Evolutionary conservation across 75 land plant species (phyloP).

Genomic region (Larix kaempferi): DNA sequence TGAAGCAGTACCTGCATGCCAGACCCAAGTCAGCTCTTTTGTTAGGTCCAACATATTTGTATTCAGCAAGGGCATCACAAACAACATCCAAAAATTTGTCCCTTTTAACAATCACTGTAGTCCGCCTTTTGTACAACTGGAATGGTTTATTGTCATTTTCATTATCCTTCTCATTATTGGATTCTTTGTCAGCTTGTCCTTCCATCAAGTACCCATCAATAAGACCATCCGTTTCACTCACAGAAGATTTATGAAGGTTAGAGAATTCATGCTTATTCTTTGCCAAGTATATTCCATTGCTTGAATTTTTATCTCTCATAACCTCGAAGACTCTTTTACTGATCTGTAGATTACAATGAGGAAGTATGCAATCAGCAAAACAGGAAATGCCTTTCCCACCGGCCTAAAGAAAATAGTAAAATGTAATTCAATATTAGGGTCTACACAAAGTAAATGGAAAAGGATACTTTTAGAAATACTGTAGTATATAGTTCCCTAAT

Average conservation of each 20-base stretch:
- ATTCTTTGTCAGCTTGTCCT: background rate
- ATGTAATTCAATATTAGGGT: too few relatives aligned
- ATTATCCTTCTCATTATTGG: background rate
- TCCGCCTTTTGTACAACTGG: constrained; percentile 22
- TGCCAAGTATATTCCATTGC: constrained; percentile 12
- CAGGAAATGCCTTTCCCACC: too few relatives aligned
- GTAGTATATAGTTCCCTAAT: too few relatives aligned
- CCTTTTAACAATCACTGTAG: constrained; percentile 22
- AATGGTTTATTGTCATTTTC: background rate
- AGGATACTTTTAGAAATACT: too few relatives aligned
- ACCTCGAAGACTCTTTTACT: constrained; percentile 37
- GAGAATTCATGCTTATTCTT: background rate
- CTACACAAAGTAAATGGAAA: too few relatives aligned
- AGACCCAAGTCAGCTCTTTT: constrained; percentile 80
- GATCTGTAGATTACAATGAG: constrained; percentile 16
- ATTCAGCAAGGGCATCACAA: constrained; percentile 73
- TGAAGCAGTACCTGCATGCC: constrained; percentile 58
- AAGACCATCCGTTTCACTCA: constrained; percentile 5
- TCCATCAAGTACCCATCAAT: background rate
- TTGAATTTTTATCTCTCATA: constrained; percentile 12
- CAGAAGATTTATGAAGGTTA: constrained; percentile 5
- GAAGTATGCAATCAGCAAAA: too few relatives aligned
- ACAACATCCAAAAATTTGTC: constrained; percentile 72
- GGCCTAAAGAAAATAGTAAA: too few relatives aligned
- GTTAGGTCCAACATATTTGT: constrained; percentile 84